Evolutionary conservation across 352 stramenopile genomes (phyloP).

Genomic region (Phytophthora pseudosyringae): DNA sequence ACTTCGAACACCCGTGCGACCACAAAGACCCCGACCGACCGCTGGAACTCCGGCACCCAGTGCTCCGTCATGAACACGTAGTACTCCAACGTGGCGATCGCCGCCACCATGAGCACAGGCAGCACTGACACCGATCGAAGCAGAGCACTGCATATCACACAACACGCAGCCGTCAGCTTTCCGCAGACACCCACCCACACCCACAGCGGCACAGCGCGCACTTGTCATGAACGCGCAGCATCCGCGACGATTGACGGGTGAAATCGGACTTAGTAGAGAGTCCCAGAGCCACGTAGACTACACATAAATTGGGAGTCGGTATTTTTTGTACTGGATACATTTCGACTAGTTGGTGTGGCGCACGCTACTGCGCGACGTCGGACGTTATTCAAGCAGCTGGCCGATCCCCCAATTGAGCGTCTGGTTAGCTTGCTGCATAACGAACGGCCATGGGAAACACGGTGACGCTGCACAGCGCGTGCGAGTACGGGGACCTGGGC

Average conservation of each 20-base stretch:
- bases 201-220: slow-evolving; percentile 17
- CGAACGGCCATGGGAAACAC: slow-evolving; percentile 76
- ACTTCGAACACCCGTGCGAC: slow-evolving; percentile 45
- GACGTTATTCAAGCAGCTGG: slow-evolving; percentile 28
- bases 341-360: background rate
- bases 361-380: slow-evolving; percentile 25
- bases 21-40: slow-evolving; percentile 25
- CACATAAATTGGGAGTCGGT: too few relatives aligned
- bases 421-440: slow-evolving; percentile 3
- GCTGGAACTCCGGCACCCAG: slow-evolving; percentile 43
- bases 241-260: slow-evolving; percentile 37
- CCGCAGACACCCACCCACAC: too few relatives aligned
- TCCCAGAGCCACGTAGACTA: too few relatives aligned
- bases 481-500: slow-evolving; percentile 71
- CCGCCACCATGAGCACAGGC: slow-evolving; percentile 67
- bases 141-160: slow-evolving; percentile 43
- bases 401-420: slow-evolving; percentile 16
- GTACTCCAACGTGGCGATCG: slow-evolving; percentile 75
- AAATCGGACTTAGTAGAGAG: background rate
- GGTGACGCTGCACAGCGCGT: slow-evolving; percentile 84
- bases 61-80: slow-evolving; percentile 64
- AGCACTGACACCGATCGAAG: slow-evolving; percentile 68
- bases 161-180: background rate
- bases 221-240: slow-evolving; percentile 83
- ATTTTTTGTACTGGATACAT: too few relatives aligned